Evolutionary conservation across 2,329 filamentous ascomycete species (phyloP), one percentile per base, ranked within the genome.

Genomic region (Raffaelea albimanens): DNA sequence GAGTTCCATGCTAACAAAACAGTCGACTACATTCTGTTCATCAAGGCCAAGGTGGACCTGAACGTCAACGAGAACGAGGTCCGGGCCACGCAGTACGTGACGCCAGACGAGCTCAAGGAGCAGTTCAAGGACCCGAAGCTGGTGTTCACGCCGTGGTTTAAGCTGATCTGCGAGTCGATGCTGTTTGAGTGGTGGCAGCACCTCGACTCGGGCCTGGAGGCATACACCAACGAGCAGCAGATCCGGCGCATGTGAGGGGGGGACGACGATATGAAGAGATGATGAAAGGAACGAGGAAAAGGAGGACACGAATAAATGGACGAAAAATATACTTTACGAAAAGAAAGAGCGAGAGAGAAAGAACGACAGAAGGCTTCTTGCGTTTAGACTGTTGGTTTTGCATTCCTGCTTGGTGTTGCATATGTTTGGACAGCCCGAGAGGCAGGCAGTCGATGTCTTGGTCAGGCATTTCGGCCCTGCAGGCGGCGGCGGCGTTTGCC

Each of bases 1-100:
- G 13, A 19, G 25, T n/a, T n/a, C n/a, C 38, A 29, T 21, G 29
- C 46, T 45, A 23, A 40, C 38, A 22, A 20, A 13, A 1, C 40
- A 93, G 89, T 98, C 62, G 93, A 98, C 67, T 98, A 98, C 67
- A 98, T 98, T 56, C 81, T 98, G 48, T 97, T 98, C 70, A 96
- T 97, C 73, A 87, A 94, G 72, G 85, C 88, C 50, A 85, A 94
- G 54, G 91, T 97, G 49, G 85, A 94, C 58, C 71, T 95, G 44
- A 66, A 87, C 50, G 67, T 80, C 59, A 98, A 90, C 70, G 73
- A 76, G 54, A 98, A 98, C 67, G 93, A 98, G 70, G 90, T 89
- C 43, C 80, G 82, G 60, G 91, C 85, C 55, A 87, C 84, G 20
- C 76, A 82, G 64, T 98, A 94, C 59, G 90, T 96, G 51, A 82